Evolutionary conservation across 2,329 filamentous ascomycete genomes (phyloP).

Genomic region (Aureobasidium melanogenum): DNA sequence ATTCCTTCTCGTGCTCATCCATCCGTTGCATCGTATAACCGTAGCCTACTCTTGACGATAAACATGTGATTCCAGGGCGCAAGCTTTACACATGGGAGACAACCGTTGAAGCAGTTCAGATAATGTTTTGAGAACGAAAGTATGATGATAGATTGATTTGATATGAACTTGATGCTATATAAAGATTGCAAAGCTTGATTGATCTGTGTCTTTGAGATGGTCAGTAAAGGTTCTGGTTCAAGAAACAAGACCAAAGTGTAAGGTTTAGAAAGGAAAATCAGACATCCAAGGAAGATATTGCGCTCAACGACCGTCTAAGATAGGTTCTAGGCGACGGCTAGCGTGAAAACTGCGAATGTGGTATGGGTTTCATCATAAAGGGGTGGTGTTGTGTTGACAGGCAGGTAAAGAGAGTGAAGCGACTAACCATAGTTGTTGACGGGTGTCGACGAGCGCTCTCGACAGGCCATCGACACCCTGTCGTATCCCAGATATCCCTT

Average conservation of each 20-base stretch:
- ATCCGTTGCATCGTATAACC: background rate
- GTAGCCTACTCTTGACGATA: background rate
- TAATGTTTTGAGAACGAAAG: background rate
- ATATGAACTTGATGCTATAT: background rate
- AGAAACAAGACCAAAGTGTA: background rate
- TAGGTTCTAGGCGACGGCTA: slow-evolving; percentile 34
- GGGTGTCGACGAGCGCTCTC: background rate
- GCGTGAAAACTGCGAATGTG: slow-evolving; percentile 86
- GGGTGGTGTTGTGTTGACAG: background rate
- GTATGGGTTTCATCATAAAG: slow-evolving; percentile 64
- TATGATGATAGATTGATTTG: background rate
- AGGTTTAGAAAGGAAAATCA: slow-evolving; percentile 17
- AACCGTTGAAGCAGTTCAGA: background rate
- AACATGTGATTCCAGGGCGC: background rate
- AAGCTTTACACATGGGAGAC: background rate
- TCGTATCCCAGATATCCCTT: background rate
- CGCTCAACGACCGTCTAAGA: slow-evolving; percentile 28
- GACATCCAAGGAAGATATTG: slow-evolving; percentile 34
- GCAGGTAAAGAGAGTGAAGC: background rate
- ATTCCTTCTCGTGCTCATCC: background rate
- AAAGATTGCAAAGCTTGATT: background rate
- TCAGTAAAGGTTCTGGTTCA: background rate
- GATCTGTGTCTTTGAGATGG: background rate
- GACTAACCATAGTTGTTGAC: slow-evolving; percentile 1
- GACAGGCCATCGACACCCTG: background rate